Evolutionary conservation across 768 basidiomycete genomes (phyloP), one percentile per base, ranked within the genome.

Genomic region (Mycena leptocephala): DNA sequence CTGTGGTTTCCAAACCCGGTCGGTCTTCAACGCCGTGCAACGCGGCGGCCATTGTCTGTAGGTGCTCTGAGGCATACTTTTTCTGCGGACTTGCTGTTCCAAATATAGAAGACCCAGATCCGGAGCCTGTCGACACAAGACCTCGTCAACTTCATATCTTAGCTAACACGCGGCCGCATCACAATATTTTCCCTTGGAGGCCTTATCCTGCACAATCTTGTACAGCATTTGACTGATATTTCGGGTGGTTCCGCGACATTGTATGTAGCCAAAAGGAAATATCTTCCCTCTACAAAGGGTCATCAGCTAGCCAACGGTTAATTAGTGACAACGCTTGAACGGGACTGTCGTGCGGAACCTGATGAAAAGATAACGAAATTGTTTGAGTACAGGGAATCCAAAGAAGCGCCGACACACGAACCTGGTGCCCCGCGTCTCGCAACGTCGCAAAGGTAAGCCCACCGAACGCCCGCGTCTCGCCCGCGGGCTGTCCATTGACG

Each of bases 341-440:
- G 9, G 90, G 90, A 76, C 90, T 90, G 73, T 93, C 90, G 74
- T 89, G 89, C 2, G 92, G 92, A 39, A 86, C 90, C 89, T 90
- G 59, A 4, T 90, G 59, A 2, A 37, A 53, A 46, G 28, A 33
- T 7, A 28, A 43, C 30, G 26, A 39, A 16, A 32, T 43, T 33
- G 35, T 20, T 26, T 26, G 26, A 39, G 9, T 26, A 4, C 39
- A 78, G 9, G 62, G 66, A 7, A 24, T 18, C 6, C 43, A 11
- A 39, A 35, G 20, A 39, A 58, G n/a, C n/a, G n/a, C n/a, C n/a
- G n/a, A n/a, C n/a, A n/a, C n/a, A 73, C 83, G 80, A 64, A 92
- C 92, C 81, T 79, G 76, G 70, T 81, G 81, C 13, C 80, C 80
- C 1, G 79, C 80, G 13, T 75, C 80, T 9, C 64, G 64, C 33